Percentiles rank a stretch among this genome's conserved stretches.
Conservation (phyloP, 1,284 basidiomycete species). For the Tylopilus sp. region DNA sequence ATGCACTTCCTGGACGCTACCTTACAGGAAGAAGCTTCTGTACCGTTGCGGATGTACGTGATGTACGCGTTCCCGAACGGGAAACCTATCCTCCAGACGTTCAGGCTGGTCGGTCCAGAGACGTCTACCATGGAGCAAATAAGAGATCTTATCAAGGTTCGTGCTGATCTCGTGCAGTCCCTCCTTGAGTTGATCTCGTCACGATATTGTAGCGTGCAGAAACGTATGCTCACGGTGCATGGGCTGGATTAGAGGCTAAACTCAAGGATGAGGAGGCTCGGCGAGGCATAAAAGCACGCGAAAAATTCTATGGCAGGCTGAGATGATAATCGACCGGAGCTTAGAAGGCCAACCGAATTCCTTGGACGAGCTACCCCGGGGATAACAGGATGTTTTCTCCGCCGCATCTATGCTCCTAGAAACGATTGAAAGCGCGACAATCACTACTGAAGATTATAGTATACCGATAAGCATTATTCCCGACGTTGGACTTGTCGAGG, state of each 20-base stretch:
- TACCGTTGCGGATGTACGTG: constrained; percentile 65
- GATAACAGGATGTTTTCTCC: not conserved
- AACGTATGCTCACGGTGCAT: constrained; percentile 53
- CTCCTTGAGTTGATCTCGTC: constrained; percentile 7
- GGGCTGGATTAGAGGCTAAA: constrained; percentile 53
- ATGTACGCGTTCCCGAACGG: constrained; percentile 67
- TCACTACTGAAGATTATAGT: no score
- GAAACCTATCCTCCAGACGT: constrained; percentile 61
- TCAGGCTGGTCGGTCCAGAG: constrained; percentile 70
- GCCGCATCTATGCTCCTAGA: no score
- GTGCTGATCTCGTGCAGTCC: not conserved
- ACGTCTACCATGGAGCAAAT: constrained; percentile 61
- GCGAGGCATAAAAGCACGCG: constrained; percentile 52
- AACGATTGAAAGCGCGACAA: not conserved
- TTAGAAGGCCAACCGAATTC: not conserved
- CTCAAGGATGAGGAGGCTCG: constrained; percentile 58
- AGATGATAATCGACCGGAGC: constrained; percentile 20
- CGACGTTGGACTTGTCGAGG: no score
- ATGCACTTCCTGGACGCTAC: constrained; percentile 78
- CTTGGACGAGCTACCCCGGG: not conserved
- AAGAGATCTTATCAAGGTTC: constrained; percentile 64
- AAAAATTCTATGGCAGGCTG: constrained; percentile 46
- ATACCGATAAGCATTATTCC: no score
- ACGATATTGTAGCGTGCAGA: constrained; percentile 62
- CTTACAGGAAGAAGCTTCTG: constrained; percentile 70